Evolutionary conservation across 1,284 basidiomycete genomes (phyloP), one percentile per base, ranked within the genome.

Genomic region (Puccinia polysora): DNA sequence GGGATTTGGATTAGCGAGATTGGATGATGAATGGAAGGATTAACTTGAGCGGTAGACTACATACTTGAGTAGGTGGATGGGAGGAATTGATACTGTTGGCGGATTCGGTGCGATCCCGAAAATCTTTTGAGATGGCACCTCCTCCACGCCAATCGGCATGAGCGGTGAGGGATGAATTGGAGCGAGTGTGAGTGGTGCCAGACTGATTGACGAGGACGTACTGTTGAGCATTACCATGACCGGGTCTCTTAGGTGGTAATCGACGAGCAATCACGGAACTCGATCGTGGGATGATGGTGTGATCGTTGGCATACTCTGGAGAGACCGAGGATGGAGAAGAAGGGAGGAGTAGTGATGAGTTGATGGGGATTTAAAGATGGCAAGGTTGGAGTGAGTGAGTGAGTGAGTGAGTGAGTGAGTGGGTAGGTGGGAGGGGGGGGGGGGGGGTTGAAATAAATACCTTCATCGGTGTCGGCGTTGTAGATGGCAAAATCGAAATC

Each of bases 401-500:
- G 30, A 30, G 55, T n/a, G 30, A 30, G 55, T 30, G 10, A 58
- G 30, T n/a, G n/a, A n/a, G n/a, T n/a, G n/a, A n/a, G n/a, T n/a
- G n/a, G n/a, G n/a, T n/a, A n/a, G n/a, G n/a, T n/a, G n/a, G 34
- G 18, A 52, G 18, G n/a, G 28, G 34, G 6, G 6, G 40, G 38
- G 47, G 15, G 34, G n/a, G 38, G 14, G 36, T 38, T 3, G 50
- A 43, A 38, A 28, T 45, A 6, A 45, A n/a, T 75, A 91, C 92
- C 92, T 85, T 94, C 89, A 75, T 90, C 88, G 12, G 88, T 87
- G 47, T 78, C 78, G 65, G 86, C 83, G 78, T 96, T 91, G 78
- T 87, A 89, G 36, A 98, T 84, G 71, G 86, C 86, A 47, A 99
- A 84, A 81, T 99, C 96, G 83, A 98, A 97, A 80, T 98, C 96